phyloP scores from a whole-genome alignment of 106 monocot species.

The Apostasia ramifera region DNA sequence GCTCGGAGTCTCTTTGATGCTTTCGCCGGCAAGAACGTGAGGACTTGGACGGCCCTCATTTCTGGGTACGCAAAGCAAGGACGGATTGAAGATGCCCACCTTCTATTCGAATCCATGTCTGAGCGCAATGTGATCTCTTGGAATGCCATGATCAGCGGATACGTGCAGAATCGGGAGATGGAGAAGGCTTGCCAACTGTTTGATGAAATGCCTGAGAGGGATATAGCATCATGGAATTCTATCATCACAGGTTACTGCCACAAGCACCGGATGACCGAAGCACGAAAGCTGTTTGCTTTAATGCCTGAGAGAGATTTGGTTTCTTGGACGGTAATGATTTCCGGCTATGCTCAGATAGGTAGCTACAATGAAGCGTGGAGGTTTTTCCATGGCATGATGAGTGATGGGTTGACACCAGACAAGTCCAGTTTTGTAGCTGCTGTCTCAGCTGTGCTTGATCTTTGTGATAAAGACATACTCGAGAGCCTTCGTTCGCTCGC shows the following conservation, averaged over 20 bases:
- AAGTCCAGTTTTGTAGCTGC: slow-evolving; percentile 38
- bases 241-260: slow-evolving; percentile 65
- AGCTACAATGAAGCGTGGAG: slow-evolving; percentile 35
- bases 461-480: slow-evolving; percentile 25
- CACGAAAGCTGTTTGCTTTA: slow-evolving; percentile 29
- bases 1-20: slow-evolving; percentile 21
- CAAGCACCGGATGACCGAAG: slow-evolving; percentile 27
- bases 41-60: slow-evolving; percentile 46
- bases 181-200: slow-evolving; percentile 30
- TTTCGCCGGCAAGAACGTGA: slow-evolving; percentile 24
- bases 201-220: slow-evolving; percentile 44
- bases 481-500: slow-evolving; percentile 44
- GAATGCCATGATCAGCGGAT: slow-evolving; percentile 65
- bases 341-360: slow-evolving; percentile 48
- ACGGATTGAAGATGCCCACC: slow-evolving; percentile 24
- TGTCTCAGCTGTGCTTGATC: slow-evolving; percentile 31
- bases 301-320: slow-evolving; percentile 41
- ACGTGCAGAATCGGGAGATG: slow-evolving; percentile 37
- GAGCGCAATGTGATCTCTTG: slow-evolving; percentile 48
- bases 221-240: slow-evolving; percentile 54
- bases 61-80: slow-evolving; percentile 38
- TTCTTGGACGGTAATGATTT: slow-evolving; percentile 68
- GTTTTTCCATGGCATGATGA: slow-evolving; percentile 23
- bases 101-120: slow-evolving; percentile 53
- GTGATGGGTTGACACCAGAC: slow-evolving; percentile 29